phyloP scores from a whole-genome alignment of 768 basidiomycete species.

The Suillus occidentalis region DNA sequence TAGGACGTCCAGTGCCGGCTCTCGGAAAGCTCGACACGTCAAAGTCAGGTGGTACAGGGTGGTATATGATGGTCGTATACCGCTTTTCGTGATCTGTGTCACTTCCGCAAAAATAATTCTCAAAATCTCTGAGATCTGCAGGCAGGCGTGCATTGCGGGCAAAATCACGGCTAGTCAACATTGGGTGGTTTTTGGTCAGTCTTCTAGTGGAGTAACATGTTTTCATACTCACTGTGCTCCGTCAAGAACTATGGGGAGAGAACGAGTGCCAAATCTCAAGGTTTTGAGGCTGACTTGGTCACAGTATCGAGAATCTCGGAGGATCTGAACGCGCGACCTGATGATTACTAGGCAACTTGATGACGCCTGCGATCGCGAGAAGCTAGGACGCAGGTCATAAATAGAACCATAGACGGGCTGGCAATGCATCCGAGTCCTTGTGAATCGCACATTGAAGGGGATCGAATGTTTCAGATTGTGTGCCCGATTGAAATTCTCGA shows the following conservation, averaged over 20 bases:
- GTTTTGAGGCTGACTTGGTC: background rate
- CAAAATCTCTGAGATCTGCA: background rate
- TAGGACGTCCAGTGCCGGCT: background rate
- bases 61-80: background rate
- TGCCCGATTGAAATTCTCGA: background rate
- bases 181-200: background rate
- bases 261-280: background rate
- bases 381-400: no score
- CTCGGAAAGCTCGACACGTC: background rate
- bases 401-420: no score
- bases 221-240: background rate
- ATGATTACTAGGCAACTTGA: background rate
- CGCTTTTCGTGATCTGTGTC: background rate
- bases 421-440: background rate
- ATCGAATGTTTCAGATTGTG: background rate
- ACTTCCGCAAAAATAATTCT: background rate
- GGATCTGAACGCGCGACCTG: background rate
- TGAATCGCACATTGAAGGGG: background rate
- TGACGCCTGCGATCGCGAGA: background rate
- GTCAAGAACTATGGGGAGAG: background rate
- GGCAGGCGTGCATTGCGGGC: background rate
- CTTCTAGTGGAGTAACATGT: no score
- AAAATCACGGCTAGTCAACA: background rate
- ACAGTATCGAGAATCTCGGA: background rate
- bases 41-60: background rate